A percentile compares a stretch with the other conserved stretches of the same genome.
These are phyloP conservation scores for Madurella mycetomatis DNA, from an alignment of 2,329 filamentous ascomycete genomes.

Conservation along the genomic window DNA sequence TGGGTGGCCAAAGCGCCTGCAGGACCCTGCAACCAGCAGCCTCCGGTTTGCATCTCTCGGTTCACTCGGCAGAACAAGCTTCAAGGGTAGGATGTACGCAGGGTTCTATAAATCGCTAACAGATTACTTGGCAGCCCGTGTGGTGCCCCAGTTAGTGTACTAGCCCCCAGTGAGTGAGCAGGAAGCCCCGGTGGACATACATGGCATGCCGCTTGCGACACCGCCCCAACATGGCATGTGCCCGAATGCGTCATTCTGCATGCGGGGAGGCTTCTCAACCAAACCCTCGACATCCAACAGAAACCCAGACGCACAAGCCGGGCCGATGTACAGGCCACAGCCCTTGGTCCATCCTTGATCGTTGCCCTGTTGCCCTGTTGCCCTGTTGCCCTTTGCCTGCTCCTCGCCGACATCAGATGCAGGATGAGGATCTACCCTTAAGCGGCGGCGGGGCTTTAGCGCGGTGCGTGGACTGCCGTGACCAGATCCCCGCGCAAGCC, in stretches of 20 bases:
- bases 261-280: neutral
- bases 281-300: neutral
- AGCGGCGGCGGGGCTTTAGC: neutral
- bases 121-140: neutral
- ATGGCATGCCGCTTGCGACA: neutral
- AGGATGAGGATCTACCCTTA: neutral
- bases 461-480: neutral
- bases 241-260: constrained; percentile 14
- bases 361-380: no score
- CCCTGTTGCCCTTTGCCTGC: no score
- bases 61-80: no score
- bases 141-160: no score
- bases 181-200: neutral
- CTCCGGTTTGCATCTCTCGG: no score
- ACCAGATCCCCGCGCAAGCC: no score
- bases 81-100: no score
- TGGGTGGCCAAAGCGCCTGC: no score
- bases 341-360: neutral
- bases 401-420: neutral
- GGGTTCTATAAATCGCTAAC: no score
- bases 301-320: constrained; percentile 1
- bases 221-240: constrained; percentile 5
- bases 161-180: no score
- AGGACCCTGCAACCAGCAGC: no score
- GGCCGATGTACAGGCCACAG: neutral